Base-by-base conservation (phyloP, 1,284 basidiomycete genomes). In the Apiotrichum porosum region DNA sequence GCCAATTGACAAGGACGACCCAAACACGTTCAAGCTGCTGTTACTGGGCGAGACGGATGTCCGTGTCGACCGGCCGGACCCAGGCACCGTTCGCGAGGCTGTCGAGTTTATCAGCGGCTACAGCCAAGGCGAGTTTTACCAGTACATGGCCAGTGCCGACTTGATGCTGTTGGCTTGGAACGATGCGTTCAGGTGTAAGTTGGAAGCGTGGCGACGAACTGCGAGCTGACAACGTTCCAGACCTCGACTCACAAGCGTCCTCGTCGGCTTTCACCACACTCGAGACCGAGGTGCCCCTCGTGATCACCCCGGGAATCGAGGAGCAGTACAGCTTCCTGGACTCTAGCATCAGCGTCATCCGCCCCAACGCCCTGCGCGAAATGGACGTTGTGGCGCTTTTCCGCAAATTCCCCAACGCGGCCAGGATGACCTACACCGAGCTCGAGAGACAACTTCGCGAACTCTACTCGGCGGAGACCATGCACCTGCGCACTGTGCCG, bases 211-310 rank as follows among this genome's bases (percentile, higher is more conserved):
- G 14, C 9, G n/a, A n/a, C n/a, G n/a, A n/a, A n/a, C n/a, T n/a
- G n/a, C n/a, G 4, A 21, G 39, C 30, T 41, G 19, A 32, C 31
- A 14, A n/a, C n/a, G n/a, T n/a, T n/a, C 24, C 39, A 41, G 39
- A 43, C 34, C 22, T 43, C 42, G 42, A 43, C 33, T 43, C 42
- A 12, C 42, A 43, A 13, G 42, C 42, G 14, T 28, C 23, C 10
- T 43, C 42, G 4, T 35, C 42, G 2, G 33, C 33, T 4, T 43
- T 43, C 21, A 43, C 42, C 15, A 26, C 42, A 12, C 33, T 43
- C 33, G 42, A 43, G 24, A 43, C 42, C 34, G 42, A 43, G 42
- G 42, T 43, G 1, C 42, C 42, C 4, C 17, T 43, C 17, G 10
- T 43, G 17, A 19, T 28, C 42, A 43, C 42, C 9, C n/a, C 22